phyloP scores from a whole-genome alignment of 2,329 filamentous ascomycete genomes.

The Magnaporthiopsis incrustans region DNA sequence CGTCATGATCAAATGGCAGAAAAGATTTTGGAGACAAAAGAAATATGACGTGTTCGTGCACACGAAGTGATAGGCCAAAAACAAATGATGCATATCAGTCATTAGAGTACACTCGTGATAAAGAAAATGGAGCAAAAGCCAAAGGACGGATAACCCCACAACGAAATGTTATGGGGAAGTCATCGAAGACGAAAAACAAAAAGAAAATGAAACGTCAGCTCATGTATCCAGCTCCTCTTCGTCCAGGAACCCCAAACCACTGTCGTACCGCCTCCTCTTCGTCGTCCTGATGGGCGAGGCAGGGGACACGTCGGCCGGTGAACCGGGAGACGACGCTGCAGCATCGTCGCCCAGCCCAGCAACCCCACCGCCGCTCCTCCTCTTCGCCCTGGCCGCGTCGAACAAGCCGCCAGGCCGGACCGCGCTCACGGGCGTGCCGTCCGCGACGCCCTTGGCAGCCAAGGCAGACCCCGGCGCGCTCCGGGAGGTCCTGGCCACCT shows the following conservation, averaged over 20 bases:
- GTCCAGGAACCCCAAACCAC: slow-evolving; percentile 46
- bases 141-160: neutral
- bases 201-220: neutral
- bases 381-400: slow-evolving; percentile 8
- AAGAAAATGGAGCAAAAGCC: neutral
- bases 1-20: too few species aligned
- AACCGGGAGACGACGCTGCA: too few species aligned
- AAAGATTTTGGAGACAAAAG: too few species aligned
- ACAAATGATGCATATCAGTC: neutral
- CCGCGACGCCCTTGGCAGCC: slow-evolving; percentile 6
- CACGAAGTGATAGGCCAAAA: neutral
- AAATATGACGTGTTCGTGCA: neutral
- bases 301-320: neutral
- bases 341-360: slow-evolving; percentile 9
- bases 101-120: neutral
- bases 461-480: neutral
- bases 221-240: slow-evolving; percentile 37
- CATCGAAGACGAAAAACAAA: neutral
- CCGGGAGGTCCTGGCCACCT: neutral
- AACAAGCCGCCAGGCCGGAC: slow-evolving; percentile 14
- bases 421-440: slow-evolving; percentile 11
- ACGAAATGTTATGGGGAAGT: neutral
- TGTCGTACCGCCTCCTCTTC: slow-evolving; percentile 44
- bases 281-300: slow-evolving; percentile 12
- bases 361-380: slow-evolving; percentile 7